These are phyloP conservation scores for Pseudocercospora vitis DNA, from an alignment of 2,329 filamentous ascomycete species.

Conservation along the genomic window DNA sequence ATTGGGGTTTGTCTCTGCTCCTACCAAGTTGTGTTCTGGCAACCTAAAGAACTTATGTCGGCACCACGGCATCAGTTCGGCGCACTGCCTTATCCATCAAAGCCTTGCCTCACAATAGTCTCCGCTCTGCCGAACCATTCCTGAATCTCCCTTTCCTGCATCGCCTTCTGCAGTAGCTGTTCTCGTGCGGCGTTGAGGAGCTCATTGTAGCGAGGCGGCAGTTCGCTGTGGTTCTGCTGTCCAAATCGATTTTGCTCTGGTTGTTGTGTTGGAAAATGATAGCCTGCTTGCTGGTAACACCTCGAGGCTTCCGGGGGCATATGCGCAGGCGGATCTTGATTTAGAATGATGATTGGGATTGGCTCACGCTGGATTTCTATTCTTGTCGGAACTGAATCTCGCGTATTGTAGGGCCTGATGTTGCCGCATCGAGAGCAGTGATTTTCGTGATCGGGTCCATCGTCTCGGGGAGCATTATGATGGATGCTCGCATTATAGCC, in stretches of 20 bases:
- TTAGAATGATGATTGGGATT: not conserved
- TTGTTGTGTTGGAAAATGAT: not conserved
- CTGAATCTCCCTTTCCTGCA: slow-evolving; percentile 1
- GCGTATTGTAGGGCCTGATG: not conserved
- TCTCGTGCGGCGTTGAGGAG: not conserved
- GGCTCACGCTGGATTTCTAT: not conserved
- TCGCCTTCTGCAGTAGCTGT: not conserved
- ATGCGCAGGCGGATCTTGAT: not conserved
- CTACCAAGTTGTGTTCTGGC: not conserved
- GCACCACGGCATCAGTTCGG: not conserved
- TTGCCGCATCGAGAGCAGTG: not conserved
- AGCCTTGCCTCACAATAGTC: not conserved
- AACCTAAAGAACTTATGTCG: not conserved
- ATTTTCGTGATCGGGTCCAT: not conserved
- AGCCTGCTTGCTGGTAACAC: not conserved
- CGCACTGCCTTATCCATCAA: not conserved
- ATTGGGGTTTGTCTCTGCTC: not conserved
- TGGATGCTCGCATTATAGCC: not conserved
- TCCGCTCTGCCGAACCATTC: not conserved
- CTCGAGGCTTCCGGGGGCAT: not conserved
- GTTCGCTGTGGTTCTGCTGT: not conserved
- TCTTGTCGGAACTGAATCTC: not conserved
- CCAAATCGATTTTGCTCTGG: not conserved
- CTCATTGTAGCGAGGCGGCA: not conserved
- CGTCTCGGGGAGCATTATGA: not conserved